These are phyloP conservation scores for Peniophora sp. DNA, from an alignment of 1,284 basidiomycete species.

Conservation along the genomic window DNA sequence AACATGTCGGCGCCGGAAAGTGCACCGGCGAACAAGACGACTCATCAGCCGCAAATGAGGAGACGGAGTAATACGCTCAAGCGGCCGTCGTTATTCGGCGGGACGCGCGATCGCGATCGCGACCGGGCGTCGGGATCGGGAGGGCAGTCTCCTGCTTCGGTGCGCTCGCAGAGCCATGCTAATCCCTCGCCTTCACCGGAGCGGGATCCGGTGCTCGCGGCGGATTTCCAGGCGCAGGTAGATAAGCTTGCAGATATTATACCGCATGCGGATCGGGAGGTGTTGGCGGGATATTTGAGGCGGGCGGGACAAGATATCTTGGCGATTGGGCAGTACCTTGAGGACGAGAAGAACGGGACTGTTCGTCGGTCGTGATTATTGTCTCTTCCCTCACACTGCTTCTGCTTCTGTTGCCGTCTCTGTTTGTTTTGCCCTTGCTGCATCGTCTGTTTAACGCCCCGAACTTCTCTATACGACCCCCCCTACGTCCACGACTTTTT, in stretches of 20 bases:
- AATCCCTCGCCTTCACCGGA: slow-evolving; percentile 5
- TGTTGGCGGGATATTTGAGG: slow-evolving; percentile 67
- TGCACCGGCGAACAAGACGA: not conserved
- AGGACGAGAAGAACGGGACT: slow-evolving; percentile 76
- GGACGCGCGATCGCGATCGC: not conserved
- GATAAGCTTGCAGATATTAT: slow-evolving; percentile 68
- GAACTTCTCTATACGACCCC: too few species aligned
- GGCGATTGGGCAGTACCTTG: slow-evolving; percentile 82
- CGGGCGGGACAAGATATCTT: slow-evolving; percentile 72
- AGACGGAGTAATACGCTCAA: slow-evolving; percentile 35
- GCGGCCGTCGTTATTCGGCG: slow-evolving; percentile 42
- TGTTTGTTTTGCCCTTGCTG: too few species aligned
- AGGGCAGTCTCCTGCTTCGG: slow-evolving; percentile 16
- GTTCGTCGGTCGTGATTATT: slow-evolving; percentile 30
- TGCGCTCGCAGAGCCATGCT: not conserved
- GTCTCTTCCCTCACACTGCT: slow-evolving; percentile 4
- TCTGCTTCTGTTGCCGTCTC: slow-evolving; percentile 6
- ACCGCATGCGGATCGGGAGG: slow-evolving; percentile 64
- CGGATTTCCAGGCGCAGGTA: slow-evolving; percentile 57
- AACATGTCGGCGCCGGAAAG: slow-evolving; percentile 14
- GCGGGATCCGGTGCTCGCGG: slow-evolving; percentile 25
- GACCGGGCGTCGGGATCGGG: not conserved
- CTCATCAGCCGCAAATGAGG: slow-evolving; percentile 6
- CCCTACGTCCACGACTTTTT: too few species aligned
- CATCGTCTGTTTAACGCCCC: too few species aligned